Conservation (phyloP, 164 flowering plant species). For the Platanus orientalis region DNA sequence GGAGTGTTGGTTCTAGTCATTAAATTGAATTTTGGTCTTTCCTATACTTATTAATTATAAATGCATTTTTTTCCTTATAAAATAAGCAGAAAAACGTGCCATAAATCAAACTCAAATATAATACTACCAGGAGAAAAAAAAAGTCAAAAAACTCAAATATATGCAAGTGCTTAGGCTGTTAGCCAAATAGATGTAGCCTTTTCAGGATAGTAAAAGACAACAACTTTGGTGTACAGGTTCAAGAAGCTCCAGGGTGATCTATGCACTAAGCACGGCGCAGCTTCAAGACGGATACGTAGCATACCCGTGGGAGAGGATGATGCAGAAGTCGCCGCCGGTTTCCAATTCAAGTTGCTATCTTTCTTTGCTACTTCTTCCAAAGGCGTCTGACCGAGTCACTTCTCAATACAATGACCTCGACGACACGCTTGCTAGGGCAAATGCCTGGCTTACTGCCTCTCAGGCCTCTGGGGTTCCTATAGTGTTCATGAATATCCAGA, state of each 20-base stretch:
- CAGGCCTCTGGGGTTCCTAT: conserved; percentile 82
- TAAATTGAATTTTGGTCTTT: too few species aligned
- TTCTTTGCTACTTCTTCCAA: conserved; percentile 80
- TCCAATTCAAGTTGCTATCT: conserved; percentile 81
- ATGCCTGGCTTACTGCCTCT: conserved; percentile 82
- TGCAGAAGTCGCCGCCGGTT: conserved; percentile 57
- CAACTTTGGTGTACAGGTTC: conserved; percentile 48
- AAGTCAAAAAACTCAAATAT: too few species aligned
- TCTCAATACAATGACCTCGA: conserved; percentile 80
- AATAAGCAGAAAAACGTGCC: too few species aligned
- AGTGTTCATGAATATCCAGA: conserved; percentile 79
- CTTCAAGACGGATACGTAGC: conserved; percentile 86
- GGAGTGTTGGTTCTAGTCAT: too few species aligned
- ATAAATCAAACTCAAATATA: too few species aligned
- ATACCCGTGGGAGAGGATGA: conserved; percentile 81
- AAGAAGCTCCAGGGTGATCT: conserved; percentile 60
- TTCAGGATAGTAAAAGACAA: neutral
- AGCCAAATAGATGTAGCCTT: neutral
- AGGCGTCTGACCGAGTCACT: conserved; percentile 52
- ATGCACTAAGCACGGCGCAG: conserved; percentile 52
- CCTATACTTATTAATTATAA: too few species aligned
- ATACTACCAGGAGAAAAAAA: too few species aligned
- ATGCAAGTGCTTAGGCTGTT: too few species aligned
- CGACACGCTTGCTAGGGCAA: conserved; percentile 85
- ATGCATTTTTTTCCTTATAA: too few species aligned